Evolutionary conservation across 495 filamentous ascomycete genomes (phyloP).

Genomic region (Aspergillus baeticus): DNA sequence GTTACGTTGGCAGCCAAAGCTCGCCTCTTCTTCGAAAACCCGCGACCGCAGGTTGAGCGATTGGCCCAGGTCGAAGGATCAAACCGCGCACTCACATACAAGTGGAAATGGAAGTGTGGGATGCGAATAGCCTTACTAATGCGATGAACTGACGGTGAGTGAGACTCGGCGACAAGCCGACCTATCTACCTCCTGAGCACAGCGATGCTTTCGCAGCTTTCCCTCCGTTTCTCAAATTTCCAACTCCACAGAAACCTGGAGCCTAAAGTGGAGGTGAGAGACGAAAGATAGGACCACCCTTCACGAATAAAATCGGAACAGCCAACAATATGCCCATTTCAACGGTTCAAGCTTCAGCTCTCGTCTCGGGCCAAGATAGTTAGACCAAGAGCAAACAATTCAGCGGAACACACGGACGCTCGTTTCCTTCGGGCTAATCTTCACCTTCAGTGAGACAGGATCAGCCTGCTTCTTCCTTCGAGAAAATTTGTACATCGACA

Average conservation of each 20-base stretch:
- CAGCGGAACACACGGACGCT: background rate
- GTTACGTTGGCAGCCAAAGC: no score
- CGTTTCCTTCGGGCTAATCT: background rate
- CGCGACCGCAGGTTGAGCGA: background rate
- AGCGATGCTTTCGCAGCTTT: no score
- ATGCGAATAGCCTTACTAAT: background rate
- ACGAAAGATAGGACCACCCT: background rate
- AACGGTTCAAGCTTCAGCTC: slow-evolving; percentile 9
- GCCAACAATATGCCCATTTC: slow-evolving; percentile 1
- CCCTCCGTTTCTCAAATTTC: background rate
- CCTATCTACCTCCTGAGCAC: background rate
- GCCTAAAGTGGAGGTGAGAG: slow-evolving; percentile 6
- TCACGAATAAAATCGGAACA: slow-evolving; percentile 1
- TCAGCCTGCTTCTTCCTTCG: background rate
- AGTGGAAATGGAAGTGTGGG: background rate
- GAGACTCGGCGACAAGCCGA: background rate
- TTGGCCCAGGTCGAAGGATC: background rate
- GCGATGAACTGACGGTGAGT: background rate
- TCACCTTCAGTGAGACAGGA: background rate
- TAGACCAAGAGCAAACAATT: background rate
- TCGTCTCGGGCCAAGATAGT: slow-evolving; percentile 2
- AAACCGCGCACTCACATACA: slow-evolving; percentile 2
- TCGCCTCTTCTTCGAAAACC: no score
- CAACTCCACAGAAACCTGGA: slow-evolving; percentile 2
- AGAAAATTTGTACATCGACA: background rate